These are phyloP conservation scores for Lachancea meyersii DNA, from an alignment of 805 yeast species.

Conservation along the genomic window DNA sequence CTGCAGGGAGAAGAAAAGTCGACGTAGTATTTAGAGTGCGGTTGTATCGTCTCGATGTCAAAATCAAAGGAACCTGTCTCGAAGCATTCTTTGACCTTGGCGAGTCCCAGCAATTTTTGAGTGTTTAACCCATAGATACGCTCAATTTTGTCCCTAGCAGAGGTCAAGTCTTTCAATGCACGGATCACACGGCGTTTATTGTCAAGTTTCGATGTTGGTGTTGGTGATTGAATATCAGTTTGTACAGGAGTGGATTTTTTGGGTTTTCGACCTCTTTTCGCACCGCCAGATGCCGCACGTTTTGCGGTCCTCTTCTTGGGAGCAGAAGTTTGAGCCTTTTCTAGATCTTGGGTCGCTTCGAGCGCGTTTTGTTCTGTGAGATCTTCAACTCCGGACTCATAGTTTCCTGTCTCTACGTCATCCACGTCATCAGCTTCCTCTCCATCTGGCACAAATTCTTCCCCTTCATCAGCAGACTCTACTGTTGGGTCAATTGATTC, in stretches of 20 bases:
- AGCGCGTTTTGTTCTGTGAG: background rate
- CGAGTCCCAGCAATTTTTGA: conserved; percentile 36
- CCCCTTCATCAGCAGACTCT: conserved; percentile 5
- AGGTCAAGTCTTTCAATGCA: conserved; percentile 30
- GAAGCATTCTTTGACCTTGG: conserved; percentile 46
- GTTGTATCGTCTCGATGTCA: conserved; percentile 29
- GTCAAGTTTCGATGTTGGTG: conserved; percentile 17
- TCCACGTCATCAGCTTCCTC: background rate
- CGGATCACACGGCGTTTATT: conserved; percentile 23
- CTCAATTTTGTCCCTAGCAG: conserved; percentile 38
- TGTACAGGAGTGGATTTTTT: background rate
- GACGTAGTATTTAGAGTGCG: conserved; percentile 20
- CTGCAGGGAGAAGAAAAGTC: conserved; percentile 17
- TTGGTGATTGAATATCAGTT: conserved; percentile 25
- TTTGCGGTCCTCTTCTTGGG: background rate
- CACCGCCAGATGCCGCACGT: background rate
- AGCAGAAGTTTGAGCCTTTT: background rate
- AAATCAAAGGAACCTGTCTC: conserved; percentile 42
- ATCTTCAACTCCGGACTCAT: background rate
- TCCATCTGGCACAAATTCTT: conserved; percentile 6
- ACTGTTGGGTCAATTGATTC: conserved; percentile 8
- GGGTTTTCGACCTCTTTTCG: conserved; percentile 7
- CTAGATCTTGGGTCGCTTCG: background rate
- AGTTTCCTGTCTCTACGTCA: background rate
- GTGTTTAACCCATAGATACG: conserved; percentile 48